Conservation (phyloP, 345 rosid genomes). For the Murraya koenigii region DNA sequence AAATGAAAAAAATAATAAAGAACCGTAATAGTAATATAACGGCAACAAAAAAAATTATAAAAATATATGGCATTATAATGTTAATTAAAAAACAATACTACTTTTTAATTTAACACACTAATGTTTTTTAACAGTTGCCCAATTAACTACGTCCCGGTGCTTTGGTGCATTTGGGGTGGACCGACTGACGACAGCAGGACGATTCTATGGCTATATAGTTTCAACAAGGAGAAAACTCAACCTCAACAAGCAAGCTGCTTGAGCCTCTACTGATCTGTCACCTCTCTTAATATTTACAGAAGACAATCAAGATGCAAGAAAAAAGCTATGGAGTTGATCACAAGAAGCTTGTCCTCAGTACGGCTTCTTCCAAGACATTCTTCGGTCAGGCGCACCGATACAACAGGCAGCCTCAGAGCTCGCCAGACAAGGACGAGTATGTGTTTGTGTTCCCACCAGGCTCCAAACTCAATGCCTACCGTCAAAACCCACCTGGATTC, state of each 20-base stretch:
- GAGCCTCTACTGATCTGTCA: constrained; percentile 32
- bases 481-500: constrained; percentile 38
- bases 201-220: too few species aligned
- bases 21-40: too few species aligned
- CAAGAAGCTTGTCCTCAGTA: constrained; percentile 35
- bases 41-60: too few species aligned
- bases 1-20: too few species aligned
- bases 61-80: too few species aligned
- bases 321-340: constrained; percentile 33
- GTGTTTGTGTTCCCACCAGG: constrained; percentile 39
- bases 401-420: constrained; percentile 33
- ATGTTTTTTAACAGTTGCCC: too few species aligned
- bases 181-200: too few species aligned
- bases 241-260: background rate
- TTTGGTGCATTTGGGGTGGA: too few species aligned
- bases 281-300: constrained; percentile 34
- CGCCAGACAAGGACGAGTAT: constrained; percentile 45
- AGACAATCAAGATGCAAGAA: constrained; percentile 31
- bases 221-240: too few species aligned
- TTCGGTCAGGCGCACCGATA: constrained; percentile 40
- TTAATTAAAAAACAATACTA: too few species aligned
- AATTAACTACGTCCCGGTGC: too few species aligned
- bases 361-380: constrained; percentile 50
- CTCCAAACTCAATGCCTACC: constrained; percentile 44
- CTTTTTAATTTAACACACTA: too few species aligned